phyloP scores from a whole-genome alignment of 2,329 filamentous ascomycete genomes.

The Lasiodiplodia hormozganensis region DNA sequence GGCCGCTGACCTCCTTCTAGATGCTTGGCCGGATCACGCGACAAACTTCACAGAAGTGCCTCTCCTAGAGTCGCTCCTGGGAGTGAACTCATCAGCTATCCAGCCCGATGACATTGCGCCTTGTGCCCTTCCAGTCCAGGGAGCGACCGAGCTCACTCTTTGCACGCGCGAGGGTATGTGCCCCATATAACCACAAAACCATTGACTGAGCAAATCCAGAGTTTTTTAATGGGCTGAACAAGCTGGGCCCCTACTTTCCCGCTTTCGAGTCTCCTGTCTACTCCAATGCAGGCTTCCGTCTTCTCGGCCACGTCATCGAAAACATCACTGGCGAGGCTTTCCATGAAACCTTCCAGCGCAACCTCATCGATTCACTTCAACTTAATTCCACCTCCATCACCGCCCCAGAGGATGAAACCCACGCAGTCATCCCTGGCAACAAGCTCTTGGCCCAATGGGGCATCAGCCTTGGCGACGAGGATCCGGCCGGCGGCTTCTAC shows the following conservation, averaged over 20 bases:
- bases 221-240: constrained; percentile 44
- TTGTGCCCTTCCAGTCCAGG: not conserved
- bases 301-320: constrained; percentile 49
- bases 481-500: constrained; percentile 38
- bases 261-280: constrained; percentile 44
- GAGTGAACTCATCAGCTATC: not conserved
- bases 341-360: constrained; percentile 43
- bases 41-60: not conserved
- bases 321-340: constrained; percentile 49
- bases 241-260: constrained; percentile 43
- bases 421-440: constrained; percentile 46
- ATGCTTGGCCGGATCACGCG: not conserved
- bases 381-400: constrained; percentile 48
- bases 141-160: not conserved
- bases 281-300: constrained; percentile 47
- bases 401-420: constrained; percentile 35
- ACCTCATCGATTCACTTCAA: constrained; percentile 48
- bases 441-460: not conserved
- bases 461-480: constrained; percentile 2
- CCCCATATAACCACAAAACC: not conserved
- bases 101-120: not conserved
- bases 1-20: not conserved
- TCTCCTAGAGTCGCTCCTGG: not conserved
- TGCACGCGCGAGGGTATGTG: not conserved
- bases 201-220: constrained; percentile 35